Conservation (phyloP, 148 eudicot species). For the Selenicereus undatus region DNA sequence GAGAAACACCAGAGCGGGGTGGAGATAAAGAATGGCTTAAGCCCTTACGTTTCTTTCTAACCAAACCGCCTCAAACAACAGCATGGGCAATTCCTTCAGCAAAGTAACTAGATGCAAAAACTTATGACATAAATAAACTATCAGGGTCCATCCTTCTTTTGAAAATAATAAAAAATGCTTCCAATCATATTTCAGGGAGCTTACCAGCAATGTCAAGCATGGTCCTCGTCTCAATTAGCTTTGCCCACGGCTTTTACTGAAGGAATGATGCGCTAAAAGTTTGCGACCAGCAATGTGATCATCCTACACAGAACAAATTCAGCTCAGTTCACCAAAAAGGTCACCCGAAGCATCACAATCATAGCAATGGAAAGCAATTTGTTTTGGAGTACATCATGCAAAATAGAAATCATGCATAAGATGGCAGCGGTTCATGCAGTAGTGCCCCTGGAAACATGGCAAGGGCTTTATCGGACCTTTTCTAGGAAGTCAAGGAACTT, state of each 20-base stretch:
- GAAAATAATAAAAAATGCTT: neutral
- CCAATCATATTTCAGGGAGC: neutral
- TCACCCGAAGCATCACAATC: neutral
- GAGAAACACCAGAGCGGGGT: too few relatives aligned
- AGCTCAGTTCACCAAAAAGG: conserved; percentile 21
- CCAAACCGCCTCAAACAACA: neutral
- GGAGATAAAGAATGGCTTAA: too few relatives aligned
- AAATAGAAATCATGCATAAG: neutral
- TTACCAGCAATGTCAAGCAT: conserved; percentile 13
- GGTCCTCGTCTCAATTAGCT: conserved; percentile 30
- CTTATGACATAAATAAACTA: neutral
- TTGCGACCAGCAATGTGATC: conserved; percentile 62
- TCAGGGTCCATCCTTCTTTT: neutral
- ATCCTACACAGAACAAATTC: conserved; percentile 50
- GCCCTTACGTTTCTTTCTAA: neutral
- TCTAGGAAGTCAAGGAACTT: neutral
- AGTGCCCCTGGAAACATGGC: neutral
- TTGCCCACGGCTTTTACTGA: conserved; percentile 75
- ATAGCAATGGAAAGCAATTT: neutral
- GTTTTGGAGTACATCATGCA: neutral
- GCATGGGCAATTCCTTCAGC: neutral
- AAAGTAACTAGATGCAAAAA: neutral
- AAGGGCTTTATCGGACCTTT: too few relatives aligned
- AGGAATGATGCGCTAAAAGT: conserved; percentile 76
- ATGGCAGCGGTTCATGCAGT: neutral